phyloP scores from a whole-genome alignment of 495 filamentous ascomycete species.

The Trichoderma reesei region DNA sequence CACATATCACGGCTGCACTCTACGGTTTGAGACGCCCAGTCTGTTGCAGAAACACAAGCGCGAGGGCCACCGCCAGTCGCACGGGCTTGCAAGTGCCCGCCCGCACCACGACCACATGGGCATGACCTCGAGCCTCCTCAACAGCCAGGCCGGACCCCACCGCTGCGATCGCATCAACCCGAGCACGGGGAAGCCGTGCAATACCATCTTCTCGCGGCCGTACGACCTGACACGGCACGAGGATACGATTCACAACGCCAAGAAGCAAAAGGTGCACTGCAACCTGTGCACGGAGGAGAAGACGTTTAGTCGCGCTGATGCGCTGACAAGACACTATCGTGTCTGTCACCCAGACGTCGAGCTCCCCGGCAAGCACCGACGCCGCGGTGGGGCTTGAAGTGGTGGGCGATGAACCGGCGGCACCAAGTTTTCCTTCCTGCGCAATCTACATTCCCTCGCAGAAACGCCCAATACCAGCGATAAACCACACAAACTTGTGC shows the following conservation, averaged over 20 bases:
- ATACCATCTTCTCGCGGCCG: slow-evolving; percentile 89
- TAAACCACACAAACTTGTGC: neutral
- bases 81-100: slow-evolving; percentile 23
- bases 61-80: slow-evolving; percentile 72
- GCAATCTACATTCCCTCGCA: too few species aligned
- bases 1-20: slow-evolving; percentile 82
- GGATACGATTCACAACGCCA: slow-evolving; percentile 92
- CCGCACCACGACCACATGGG: slow-evolving; percentile 15
- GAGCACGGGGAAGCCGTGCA: slow-evolving; percentile 92
- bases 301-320: slow-evolving; percentile 89
- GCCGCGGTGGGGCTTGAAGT: slow-evolving; percentile 20
- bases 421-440: neutral
- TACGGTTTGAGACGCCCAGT: slow-evolving; percentile 76
- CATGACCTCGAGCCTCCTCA: slow-evolving; percentile 20
- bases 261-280: slow-evolving; percentile 93
- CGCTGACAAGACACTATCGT: slow-evolving; percentile 80
- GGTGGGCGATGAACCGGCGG: neutral
- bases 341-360: slow-evolving; percentile 83
- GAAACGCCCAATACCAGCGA: too few species aligned
- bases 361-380: slow-evolving; percentile 57
- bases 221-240: slow-evolving; percentile 97
- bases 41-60: slow-evolving; percentile 93
- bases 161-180: slow-evolving; percentile 89
- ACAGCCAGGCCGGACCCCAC: slow-evolving; percentile 77
- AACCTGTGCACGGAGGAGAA: slow-evolving; percentile 94